These are phyloP conservation scores for Fusarium sp. DNA, from an alignment of 2,329 filamentous ascomycete species.

Conservation along the genomic window DNA sequence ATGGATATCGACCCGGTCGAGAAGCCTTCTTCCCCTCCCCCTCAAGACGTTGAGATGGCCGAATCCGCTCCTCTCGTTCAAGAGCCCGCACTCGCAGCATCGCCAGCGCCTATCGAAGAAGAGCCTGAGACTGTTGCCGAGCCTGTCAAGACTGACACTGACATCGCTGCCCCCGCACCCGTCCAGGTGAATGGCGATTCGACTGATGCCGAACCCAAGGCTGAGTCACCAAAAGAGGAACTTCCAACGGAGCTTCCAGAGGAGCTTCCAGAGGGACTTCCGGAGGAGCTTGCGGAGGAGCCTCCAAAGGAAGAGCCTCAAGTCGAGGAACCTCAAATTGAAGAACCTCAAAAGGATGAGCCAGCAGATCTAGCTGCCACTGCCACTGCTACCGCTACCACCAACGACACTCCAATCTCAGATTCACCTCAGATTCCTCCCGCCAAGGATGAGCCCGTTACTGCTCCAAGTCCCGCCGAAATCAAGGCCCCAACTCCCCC, in stretches of 20 bases:
- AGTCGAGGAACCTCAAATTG: neutral
- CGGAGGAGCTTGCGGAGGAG: neutral
- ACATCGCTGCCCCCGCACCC: neutral
- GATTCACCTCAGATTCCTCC: slow-evolving; percentile 22
- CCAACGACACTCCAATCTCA: slow-evolving; percentile 10
- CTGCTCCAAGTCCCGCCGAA: slow-evolving; percentile 32
- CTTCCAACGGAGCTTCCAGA: neutral
- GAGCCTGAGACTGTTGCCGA: neutral
- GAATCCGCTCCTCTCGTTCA: slow-evolving; percentile 16
- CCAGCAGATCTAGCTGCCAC: slow-evolving; percentile 1
- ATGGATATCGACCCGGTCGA: slow-evolving; percentile 38
- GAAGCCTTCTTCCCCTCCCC: neutral
- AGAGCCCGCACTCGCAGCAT: neutral
- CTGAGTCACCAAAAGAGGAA: slow-evolving; percentile 3
- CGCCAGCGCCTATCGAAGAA: neutral
- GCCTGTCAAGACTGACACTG: slow-evolving; percentile 5
- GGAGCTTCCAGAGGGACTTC: neutral
- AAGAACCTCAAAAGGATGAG: slow-evolving; percentile 14
- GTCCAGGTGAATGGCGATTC: slow-evolving; percentile 10
- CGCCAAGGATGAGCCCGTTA: slow-evolving; percentile 24
- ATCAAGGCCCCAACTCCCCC: slow-evolving; percentile 33
- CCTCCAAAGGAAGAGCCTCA: slow-evolving; percentile 3
- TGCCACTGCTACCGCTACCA: neutral
- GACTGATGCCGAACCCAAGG: slow-evolving; percentile 10
- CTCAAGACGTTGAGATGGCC: slow-evolving; percentile 36